Base-by-base conservation (phyloP, 2,329 filamentous ascomycete species). In the Epichloe scottii region DNA sequence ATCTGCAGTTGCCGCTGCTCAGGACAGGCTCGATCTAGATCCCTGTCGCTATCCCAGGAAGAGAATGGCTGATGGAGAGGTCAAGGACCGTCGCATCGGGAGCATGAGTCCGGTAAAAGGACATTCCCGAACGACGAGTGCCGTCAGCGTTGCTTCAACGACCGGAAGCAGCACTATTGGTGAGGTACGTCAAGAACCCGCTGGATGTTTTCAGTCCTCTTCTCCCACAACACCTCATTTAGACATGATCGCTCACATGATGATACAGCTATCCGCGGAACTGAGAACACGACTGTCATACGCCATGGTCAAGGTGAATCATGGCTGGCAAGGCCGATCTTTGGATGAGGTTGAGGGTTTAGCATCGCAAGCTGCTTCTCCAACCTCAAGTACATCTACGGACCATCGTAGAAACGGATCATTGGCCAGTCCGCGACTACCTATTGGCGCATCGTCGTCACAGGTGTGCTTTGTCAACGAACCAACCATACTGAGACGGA, bases 251-350 rank as follows among this genome's bases (percentile, higher is more conserved):
- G 58, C 55, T 59, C 53, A 57, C 55, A 19, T 42, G 45, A 35
- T 40, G 2, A 63, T 89, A 19, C 64, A 89, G 85, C 71, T 88
- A 50, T 89, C 87, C 40, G 79, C 83, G 50, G 86, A 91, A 62
- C 76, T 97, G 49, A 85, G 84, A 63, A 84, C 89, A 48, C 85
- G 89, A 60, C 76, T 97, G 30, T 88, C 89, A 6, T 96, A 96
- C 66, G 91, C 91, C 56, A 93, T 95, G 78, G 78, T 94, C 63
- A 96, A 95, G 67, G 86, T 96, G 40, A 88, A 89, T 63, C 83
- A 94, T 62, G 89, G 88, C 53, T 93, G 89, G 85, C 86, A 95
- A 67, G 78, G 83, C 47, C 82, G 85, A 56, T 82, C 81, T 17
- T 80, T 93, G 52, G 82, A 85, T 51, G 86, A 91, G 66, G 79